Evolutionary conservation across 2,329 filamentous ascomycete genomes (phyloP).

Genomic region (Ceratocystis alfenasii): DNA sequence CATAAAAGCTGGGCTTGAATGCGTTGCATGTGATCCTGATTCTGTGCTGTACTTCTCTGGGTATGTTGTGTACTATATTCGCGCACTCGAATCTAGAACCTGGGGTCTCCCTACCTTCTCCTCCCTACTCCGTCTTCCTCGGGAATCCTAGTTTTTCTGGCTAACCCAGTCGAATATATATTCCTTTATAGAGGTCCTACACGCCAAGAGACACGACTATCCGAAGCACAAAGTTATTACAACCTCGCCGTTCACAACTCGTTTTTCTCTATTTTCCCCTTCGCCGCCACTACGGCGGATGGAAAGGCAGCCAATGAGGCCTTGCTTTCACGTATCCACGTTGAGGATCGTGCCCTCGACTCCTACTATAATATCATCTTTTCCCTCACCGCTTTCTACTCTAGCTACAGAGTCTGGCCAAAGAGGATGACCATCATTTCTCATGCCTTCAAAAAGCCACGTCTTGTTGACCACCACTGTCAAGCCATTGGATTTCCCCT

Average conservation of each 20-base stretch:
- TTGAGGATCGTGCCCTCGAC: constrained; percentile 66
- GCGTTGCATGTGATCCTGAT: constrained; percentile 35
- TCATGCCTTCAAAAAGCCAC: constrained; percentile 54
- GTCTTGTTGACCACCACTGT: constrained; percentile 54
- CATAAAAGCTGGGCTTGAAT: constrained; percentile 50
- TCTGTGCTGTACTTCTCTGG: constrained; percentile 61
- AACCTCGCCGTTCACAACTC: constrained; percentile 38
- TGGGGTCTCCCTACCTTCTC: background rate
- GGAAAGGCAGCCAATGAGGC: background rate
- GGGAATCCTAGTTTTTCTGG: background rate
- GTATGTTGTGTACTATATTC: constrained; percentile 31
- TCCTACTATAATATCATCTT: constrained; percentile 78
- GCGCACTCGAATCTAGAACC: background rate
- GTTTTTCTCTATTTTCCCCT: constrained; percentile 35
- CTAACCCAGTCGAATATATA: background rate
- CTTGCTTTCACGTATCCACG: constrained; percentile 34
- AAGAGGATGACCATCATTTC: constrained; percentile 49
- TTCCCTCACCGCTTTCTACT: constrained; percentile 45
- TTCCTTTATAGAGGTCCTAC: constrained; percentile 45
- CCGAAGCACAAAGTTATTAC: constrained; percentile 54
- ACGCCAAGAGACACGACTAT: constrained; percentile 41
- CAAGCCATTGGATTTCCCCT: constrained; percentile 45
- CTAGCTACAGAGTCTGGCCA: constrained; percentile 40
- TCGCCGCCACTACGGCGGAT: background rate
- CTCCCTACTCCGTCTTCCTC: background rate